Evolutionary conservation across 345 rosid species (phyloP), one percentile per base, ranked within the genome.

Genomic region (Durio zibethinus): DNA sequence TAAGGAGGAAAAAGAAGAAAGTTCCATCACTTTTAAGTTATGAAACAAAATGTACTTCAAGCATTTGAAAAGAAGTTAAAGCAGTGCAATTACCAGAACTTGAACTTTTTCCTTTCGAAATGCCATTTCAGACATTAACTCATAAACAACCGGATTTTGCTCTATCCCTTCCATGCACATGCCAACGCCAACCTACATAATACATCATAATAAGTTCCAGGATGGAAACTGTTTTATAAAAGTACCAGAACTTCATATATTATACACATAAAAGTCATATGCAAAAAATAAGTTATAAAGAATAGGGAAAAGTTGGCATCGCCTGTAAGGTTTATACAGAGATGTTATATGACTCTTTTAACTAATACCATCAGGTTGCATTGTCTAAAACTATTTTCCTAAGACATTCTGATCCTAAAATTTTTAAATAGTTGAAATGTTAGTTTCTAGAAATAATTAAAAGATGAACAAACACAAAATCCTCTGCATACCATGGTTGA

Each of bases 161-260:
- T 95, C 99, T 81, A 93, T 93, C 70, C 99, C 98, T 80, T 95
- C 99, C 98, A 90, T 90, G 88, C 99, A 95, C 91, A 89, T 86
- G 76, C 99, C 99, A 80, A 95, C 95, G 72, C 99, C 99, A 25
- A 94, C 94, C 99, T 93, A 78, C 78, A 38, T 42, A 50, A 62
- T 75, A 48, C 73, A 74, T 43, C 45, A 33, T n/a, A n/a, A 14
- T 15, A 50, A 35, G 38, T 31, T 62, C 72, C 57, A 47, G n/a
- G 29, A 29, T 7, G 10, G 72, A 14, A 64, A 53, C 8, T 21
- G 48, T 21, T 40, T 10, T 27, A 63, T 7, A 27, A 23, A 20
- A 52, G 63, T 70, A 79, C 33, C 59, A 45, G 12, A 71, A 33
- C 47, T 21, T 40, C 45, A 38, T 16, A 35, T 2, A 5, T 57